Evolutionary conservation across 2,329 filamentous ascomycete species (phyloP).

Genomic region (Fusarium proliferatum): DNA sequence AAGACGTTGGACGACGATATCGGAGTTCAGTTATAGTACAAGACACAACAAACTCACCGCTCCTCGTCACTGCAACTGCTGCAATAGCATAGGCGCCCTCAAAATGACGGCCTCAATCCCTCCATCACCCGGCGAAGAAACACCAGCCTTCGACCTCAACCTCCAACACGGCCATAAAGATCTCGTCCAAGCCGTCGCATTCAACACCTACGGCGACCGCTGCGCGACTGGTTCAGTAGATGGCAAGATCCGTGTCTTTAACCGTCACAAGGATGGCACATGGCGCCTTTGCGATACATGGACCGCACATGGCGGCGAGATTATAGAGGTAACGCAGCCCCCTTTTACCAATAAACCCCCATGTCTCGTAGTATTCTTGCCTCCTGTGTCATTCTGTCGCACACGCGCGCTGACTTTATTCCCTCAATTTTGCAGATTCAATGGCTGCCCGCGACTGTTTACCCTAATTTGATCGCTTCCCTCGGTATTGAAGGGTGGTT

Average conservation of each 20-base stretch:
- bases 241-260: slow-evolving; percentile 92
- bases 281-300: slow-evolving; percentile 89
- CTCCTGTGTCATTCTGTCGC: slow-evolving; percentile 24
- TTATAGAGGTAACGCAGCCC: slow-evolving; percentile 75
- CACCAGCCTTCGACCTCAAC: slow-evolving; percentile 66
- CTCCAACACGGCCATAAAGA: slow-evolving; percentile 82
- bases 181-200: slow-evolving; percentile 84
- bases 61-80: not conserved
- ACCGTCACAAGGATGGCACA: slow-evolving; percentile 78
- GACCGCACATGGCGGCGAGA: slow-evolving; percentile 89
- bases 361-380: slow-evolving; percentile 17
- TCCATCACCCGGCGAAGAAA: slow-evolving; percentile 57
- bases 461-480: slow-evolving; percentile 85
- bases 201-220: slow-evolving; percentile 92
- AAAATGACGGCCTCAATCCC: slow-evolving; percentile 48
- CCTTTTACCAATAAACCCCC: slow-evolving; percentile 32
- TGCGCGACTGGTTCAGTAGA: slow-evolving; percentile 93
- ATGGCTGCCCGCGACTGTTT: slow-evolving; percentile 92
- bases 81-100: not conserved
- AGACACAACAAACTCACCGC: not conserved
- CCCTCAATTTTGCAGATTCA: slow-evolving; percentile 70
- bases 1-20: slow-evolving; percentile 18
- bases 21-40: not conserved
- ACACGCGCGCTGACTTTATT: slow-evolving; percentile 28
- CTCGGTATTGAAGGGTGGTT: slow-evolving; percentile 91